Base-by-base conservation (phyloP, 306 rosid species). In the Glycine soja region DNA sequence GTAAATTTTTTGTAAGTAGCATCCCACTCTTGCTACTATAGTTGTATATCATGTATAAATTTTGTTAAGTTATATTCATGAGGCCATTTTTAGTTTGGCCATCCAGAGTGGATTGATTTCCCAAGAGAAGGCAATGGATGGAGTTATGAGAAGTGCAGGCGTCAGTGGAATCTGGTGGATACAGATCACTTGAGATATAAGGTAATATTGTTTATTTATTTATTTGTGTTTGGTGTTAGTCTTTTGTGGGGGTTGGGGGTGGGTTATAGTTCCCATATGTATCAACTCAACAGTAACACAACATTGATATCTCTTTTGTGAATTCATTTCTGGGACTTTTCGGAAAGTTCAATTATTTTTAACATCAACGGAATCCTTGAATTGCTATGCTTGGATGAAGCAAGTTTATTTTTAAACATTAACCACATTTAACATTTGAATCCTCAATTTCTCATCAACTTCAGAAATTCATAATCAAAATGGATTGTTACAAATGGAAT, bases 111-210 rank as follows among this genome's bases (percentile, higher is more conserved):
- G 99, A 88, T 95, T 46, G 99, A 95, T 87, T 95, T 95, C 85
- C 99, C 99, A 72, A 90, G 99, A 93, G 99, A 95, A 82, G 99
- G 97, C 84, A 95, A 95, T 85, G 97, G 57, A 46, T 95, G 99
- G 99, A 95, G 97, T 80, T 95, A 95, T 81, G 97, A 95, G 63
- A 93, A 87, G 86, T 95, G 99, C 86, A 87, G 95, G 83, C 97
- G 99, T 72, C 97, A 95, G 70, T 95, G 99, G 99, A 79, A 91
- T 87, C 87, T 95, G 87, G 87, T 85, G 74, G 97, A 95, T 64
- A 78, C 97, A 47, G 93, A 93, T 53, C 97, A 95, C 84, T 79
- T 95, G 88, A 89, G 97, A 90, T 95, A 93, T 80, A 89, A 89
- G 97, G 99, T 95, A 72, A 34, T 54, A 16, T 24, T 54, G 15